Conservation (phyloP, 1,139 yeast genomes). For the Pichia sp. region DNA sequence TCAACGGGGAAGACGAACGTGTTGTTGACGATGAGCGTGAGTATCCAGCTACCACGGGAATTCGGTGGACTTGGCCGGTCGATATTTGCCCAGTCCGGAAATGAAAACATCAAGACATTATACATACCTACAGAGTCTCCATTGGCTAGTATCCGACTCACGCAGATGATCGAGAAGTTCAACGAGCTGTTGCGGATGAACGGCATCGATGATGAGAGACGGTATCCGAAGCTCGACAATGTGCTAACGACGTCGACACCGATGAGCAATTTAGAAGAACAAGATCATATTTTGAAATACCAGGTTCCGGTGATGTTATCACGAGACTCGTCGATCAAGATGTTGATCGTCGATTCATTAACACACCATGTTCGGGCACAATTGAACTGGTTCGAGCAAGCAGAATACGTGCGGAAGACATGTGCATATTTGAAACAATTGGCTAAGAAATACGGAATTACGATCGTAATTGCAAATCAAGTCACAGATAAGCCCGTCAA, state of each 20-base stretch:
- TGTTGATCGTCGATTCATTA: constrained; percentile 77
- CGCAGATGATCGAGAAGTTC: constrained; percentile 32
- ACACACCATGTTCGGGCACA: constrained; percentile 83
- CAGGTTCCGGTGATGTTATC: constrained; percentile 63
- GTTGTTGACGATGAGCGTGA: constrained; percentile 58
- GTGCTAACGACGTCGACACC: constrained; percentile 60
- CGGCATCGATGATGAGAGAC: constrained; percentile 28
- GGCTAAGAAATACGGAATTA: constrained; percentile 49
- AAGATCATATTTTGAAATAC: constrained; percentile 69
- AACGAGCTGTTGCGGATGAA: constrained; percentile 34
- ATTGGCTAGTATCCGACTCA: constrained; percentile 61
- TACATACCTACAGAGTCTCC: constrained; percentile 78
- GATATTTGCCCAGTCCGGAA: constrained; percentile 17
- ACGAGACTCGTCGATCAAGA: constrained; percentile 42
- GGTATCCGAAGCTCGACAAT: constrained; percentile 42
- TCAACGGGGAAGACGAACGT: constrained; percentile 86
- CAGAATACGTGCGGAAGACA: constrained; percentile 43
- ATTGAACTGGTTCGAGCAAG: constrained; percentile 41
- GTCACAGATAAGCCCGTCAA: constrained; percentile 58
- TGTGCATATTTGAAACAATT: constrained; percentile 50
- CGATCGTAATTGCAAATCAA: constrained; percentile 78
- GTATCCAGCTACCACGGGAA: constrained; percentile 49
- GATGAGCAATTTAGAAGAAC: constrained; percentile 60
- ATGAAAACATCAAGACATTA: constrained; percentile 41
- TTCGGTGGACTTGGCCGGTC: constrained; percentile 45